Evolutionary conservation across 495 filamentous ascomycete genomes (phyloP), one percentile per base, ranked within the genome.

Genomic region (Tuber melanosporum): DNA sequence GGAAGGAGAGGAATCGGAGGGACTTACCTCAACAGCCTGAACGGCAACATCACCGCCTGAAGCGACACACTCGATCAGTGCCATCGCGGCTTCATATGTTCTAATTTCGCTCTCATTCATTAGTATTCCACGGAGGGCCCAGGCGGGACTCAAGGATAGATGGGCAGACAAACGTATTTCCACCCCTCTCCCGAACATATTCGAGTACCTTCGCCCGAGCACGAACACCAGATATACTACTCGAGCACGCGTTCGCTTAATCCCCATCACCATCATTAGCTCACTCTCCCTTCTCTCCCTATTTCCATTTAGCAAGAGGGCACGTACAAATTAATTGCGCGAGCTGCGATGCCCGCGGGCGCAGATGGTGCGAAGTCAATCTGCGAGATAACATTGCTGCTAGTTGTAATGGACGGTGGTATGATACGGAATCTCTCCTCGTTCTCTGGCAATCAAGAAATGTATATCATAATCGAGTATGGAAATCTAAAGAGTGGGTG

Each of bases 321-420:
- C 26, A 12, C 57, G 57, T 66, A 66, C 57, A 66, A 17, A 66
- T 66, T 66, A 66, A 66, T 66, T 66, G 57, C 57, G 57, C 57
- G 57, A 66, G 57, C 57, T 26, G 57, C 57, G 26, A 36, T 12
- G n/a, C 14, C 57, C 36, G 57, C 26, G 57, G 26, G 12, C 57
- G 26, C 57, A 26, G 57, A 17, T 66, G 14, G 26, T 66, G 57
- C 15, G 57, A 66, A 66, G 14, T 66, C 26, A 66, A 36, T 26
- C 57, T 66, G 57, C 57, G 57, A 66, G 57, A 66, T 66, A 66
- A 17, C 57, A 66, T 66, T 36, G 57, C 26, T 66, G 26, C 32
- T 32, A 32, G 26, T 3, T 66, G 3, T 5, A 36, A 66, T 17
- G 52, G n/a, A 32, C 32, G 2, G 10, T 26, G n/a, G 52, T 14